These are phyloP conservation scores for Cytospora schulzeri DNA, from an alignment of 2,329 filamentous ascomycete genomes.

Conservation along the genomic window DNA sequence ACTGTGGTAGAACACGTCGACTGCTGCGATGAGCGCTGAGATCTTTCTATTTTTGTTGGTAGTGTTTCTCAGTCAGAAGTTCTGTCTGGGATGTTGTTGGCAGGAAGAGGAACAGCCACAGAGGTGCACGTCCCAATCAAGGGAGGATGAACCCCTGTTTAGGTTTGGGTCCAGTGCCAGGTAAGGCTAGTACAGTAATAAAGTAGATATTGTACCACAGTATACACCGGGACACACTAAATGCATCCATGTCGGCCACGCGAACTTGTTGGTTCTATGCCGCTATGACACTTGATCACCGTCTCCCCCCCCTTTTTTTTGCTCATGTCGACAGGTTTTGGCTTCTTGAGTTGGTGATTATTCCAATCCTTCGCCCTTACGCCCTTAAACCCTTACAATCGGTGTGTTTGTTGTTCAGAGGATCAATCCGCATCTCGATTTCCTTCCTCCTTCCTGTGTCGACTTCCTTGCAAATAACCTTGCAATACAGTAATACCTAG, in stretches of 20 bases:
- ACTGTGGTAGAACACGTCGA: neutral
- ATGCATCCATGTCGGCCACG: slow-evolving; percentile 25
- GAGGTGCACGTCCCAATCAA: neutral
- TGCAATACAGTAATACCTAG: too few relatives aligned
- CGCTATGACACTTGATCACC: neutral
- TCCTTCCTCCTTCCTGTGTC: slow-evolving; percentile 2
- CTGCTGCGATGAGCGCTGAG: too few relatives aligned
- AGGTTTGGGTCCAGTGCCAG: too few relatives aligned
- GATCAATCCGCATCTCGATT: slow-evolving; percentile 18
- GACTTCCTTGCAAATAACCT: too few relatives aligned
- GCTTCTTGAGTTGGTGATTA: neutral
- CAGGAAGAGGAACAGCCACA: neutral
- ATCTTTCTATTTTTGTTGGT: neutral
- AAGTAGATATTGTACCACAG: too few relatives aligned
- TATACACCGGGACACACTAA: too few relatives aligned
- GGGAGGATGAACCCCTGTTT: too few relatives aligned
- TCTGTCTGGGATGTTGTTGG: neutral
- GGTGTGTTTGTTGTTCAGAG: neutral
- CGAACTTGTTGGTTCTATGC: neutral
- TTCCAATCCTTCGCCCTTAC: neutral
- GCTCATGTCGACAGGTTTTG: neutral
- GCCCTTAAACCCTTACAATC: neutral
- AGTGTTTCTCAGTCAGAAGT: neutral
- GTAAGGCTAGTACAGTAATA: neutral
- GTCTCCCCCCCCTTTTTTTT: neutral